These are phyloP conservation scores for Phytophthora sp. DNA, from an alignment of 352 stramenopile species.

Conservation along the genomic window DNA sequence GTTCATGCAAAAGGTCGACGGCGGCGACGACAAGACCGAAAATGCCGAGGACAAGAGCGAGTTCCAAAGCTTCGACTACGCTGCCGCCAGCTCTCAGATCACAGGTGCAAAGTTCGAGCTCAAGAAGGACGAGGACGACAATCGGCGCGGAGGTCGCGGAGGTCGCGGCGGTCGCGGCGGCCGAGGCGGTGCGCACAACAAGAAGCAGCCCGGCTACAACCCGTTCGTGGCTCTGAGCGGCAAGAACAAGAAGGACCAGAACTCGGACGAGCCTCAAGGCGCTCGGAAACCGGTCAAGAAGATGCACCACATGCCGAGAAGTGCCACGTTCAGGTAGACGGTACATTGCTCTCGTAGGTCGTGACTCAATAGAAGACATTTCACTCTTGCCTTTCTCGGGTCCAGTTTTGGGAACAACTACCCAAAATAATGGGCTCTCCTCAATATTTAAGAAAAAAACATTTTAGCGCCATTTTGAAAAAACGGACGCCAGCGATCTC, in stretches of 20 bases:
- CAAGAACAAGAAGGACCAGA: conserved; percentile 28
- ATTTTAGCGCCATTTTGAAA: conserved; percentile 31
- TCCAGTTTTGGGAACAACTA: no score
- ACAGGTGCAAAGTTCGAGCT: conserved; percentile 56
- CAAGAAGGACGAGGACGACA: conserved; percentile 37
- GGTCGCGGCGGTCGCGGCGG: conserved; percentile 25
- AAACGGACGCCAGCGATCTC: conserved; percentile 23
- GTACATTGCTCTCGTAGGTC: no score
- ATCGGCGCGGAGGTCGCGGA: conserved; percentile 8
- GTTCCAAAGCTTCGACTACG: conserved; percentile 67
- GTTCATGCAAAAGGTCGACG: conserved; percentile 57
- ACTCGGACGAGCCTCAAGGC: conserved; percentile 31
- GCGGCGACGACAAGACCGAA: conserved; percentile 4
- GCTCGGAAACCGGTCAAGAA: conserved; percentile 65
- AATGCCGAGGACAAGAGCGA: conserved; percentile 5
- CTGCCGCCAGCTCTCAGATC: conserved; percentile 46
- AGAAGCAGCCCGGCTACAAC: conserved; percentile 71
- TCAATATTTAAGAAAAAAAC: no score
- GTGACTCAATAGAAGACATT: no score
- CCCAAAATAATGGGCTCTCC: no score
- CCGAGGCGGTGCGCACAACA: no score
- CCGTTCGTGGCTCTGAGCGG: conserved; percentile 71
- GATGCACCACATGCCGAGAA: conserved; percentile 85
- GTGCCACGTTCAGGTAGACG: conserved; percentile 83
- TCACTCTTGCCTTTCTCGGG: no score